phyloP scores from a whole-genome alignment of 202 grass and related monocot genomes.

The Setaria viridis region DNA sequence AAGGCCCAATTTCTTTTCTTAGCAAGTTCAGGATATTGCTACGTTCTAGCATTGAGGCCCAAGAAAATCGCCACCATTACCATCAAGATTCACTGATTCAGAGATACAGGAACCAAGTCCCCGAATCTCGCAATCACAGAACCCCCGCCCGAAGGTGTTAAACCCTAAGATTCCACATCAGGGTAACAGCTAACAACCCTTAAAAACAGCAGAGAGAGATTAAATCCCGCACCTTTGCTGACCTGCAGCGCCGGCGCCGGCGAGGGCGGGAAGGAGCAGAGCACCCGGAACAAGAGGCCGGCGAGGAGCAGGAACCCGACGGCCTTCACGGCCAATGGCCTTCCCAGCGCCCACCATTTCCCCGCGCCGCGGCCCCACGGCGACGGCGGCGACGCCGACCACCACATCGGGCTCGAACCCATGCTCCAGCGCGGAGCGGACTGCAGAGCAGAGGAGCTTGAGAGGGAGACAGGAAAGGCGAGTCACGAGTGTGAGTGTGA shows the following conservation, averaged over 20 bases:
- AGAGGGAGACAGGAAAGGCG: neutral
- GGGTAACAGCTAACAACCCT: neutral
- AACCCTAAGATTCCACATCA: constrained; percentile 19
- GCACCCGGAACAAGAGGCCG: constrained; percentile 62
- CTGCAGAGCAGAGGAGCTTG: neutral
- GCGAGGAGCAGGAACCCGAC: constrained; percentile 61
- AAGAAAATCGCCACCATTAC: neutral
- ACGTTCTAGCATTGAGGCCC: neutral
- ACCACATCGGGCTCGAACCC: constrained; percentile 44
- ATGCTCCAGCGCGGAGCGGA: constrained; percentile 22
- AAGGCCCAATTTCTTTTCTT: neutral
- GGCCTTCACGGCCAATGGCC: constrained; percentile 51
- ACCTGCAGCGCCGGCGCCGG: constrained; percentile 17
- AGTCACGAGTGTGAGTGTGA: neutral
- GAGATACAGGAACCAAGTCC: neutral
- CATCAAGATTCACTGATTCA: neutral
- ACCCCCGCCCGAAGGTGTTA: neutral
- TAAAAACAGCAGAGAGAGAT: neutral
- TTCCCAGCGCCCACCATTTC: constrained; percentile 35
- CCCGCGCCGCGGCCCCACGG: constrained; percentile 23
- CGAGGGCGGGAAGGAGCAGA: constrained; percentile 58
- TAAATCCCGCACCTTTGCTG: constrained; percentile 53
- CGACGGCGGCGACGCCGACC: constrained; percentile 27
- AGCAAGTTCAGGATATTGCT: too few species aligned
- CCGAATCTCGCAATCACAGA: neutral